A percentile compares a stretch with the other conserved stretches of the same genome.
Conservation (phyloP, 2,329 filamentous ascomycete genomes). For the Incumbomyces lentus region DNA sequence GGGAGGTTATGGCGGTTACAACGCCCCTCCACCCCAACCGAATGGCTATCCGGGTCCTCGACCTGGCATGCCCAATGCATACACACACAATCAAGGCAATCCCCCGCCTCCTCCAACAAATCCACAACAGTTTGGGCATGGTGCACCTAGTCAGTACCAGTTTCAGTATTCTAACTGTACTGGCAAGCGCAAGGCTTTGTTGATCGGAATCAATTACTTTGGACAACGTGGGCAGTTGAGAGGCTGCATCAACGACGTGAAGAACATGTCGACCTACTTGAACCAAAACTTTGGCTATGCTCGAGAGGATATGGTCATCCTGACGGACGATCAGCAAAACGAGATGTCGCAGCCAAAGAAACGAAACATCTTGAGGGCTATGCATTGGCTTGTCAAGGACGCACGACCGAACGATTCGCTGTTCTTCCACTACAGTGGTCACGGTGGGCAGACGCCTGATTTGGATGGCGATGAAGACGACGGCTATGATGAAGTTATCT, state of each 20-base stretch:
- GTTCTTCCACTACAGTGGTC: constrained; percentile 85
- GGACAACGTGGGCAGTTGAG: constrained; percentile 79
- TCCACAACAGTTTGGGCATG: constrained; percentile 65
- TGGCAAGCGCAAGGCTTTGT: constrained; percentile 73
- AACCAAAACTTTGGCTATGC: constrained; percentile 85
- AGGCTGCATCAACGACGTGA: constrained; percentile 94
- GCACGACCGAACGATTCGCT: constrained; percentile 85
- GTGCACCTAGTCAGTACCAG: constrained; percentile 67
- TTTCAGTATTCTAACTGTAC: constrained; percentile 92
- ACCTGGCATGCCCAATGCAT: constrained; percentile 17
- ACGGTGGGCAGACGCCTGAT: constrained; percentile 66
- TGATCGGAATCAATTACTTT: constrained; percentile 97
- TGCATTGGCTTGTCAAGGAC: constrained; percentile 97
- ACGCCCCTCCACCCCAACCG: constrained; percentile 25
- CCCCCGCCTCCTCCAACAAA: constrained; percentile 57
- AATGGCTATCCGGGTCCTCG: constrained; percentile 28
- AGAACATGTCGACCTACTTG: constrained; percentile 90
- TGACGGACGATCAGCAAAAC: constrained; percentile 95
- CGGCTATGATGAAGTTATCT: constrained; percentile 68
- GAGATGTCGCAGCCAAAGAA: constrained; percentile 96
- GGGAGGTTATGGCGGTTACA: constrained; percentile 24
- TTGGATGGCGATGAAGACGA: constrained; percentile 67
- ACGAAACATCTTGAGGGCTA: constrained; percentile 84
- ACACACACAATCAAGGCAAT: constrained; percentile 21
- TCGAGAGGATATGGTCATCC: constrained; percentile 85